Evolutionary conservation across 768 basidiomycete genomes (phyloP).

Genomic region (Xerocomellus chrysenteron): DNA sequence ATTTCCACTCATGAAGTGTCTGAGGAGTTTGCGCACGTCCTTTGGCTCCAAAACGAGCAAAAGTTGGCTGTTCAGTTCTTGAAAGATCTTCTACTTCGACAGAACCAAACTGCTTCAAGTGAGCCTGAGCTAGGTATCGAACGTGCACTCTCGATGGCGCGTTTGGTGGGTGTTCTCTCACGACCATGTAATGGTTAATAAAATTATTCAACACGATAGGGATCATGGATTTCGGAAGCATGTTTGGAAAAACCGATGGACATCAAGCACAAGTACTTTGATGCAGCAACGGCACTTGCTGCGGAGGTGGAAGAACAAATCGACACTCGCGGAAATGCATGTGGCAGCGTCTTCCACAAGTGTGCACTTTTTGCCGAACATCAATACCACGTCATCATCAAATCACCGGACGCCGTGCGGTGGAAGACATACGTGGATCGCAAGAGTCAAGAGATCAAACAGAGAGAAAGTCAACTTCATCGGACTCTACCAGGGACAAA

Average conservation of each 20-base stretch:
- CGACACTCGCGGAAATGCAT: conserved; percentile 25
- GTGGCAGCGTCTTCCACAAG: conserved; percentile 67
- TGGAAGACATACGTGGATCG: conserved; percentile 72
- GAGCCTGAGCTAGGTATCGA: conserved; percentile 20
- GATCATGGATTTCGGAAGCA: conserved; percentile 87
- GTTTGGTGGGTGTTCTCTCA: conserved; percentile 50
- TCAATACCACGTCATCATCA: conserved; percentile 72
- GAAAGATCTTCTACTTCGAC: conserved; percentile 35
- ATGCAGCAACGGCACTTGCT: conserved; percentile 49
- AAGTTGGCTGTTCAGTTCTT: conserved; percentile 77
- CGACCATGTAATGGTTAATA: background rate
- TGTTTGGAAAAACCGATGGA: conserved; percentile 74
- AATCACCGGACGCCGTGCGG: conserved; percentile 68
- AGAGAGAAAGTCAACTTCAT: conserved; percentile 40
- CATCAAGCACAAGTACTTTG: conserved; percentile 71
- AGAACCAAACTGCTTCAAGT: conserved; percentile 6
- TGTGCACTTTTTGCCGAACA: conserved; percentile 89
- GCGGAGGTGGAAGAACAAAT: conserved; percentile 21
- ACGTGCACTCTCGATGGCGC: conserved; percentile 53
- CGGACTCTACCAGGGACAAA: conserved; percentile 19
- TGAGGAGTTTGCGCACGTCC: conserved; percentile 83
- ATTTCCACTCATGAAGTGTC: conserved; percentile 52
- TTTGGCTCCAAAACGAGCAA: conserved; percentile 88
- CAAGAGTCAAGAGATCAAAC: conserved; percentile 67
- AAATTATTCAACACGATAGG: conserved; percentile 45